Evolutionary conservation across 2,329 filamentous ascomycete genomes (phyloP).

Genomic region (Coniochaeta hoffmannii): DNA sequence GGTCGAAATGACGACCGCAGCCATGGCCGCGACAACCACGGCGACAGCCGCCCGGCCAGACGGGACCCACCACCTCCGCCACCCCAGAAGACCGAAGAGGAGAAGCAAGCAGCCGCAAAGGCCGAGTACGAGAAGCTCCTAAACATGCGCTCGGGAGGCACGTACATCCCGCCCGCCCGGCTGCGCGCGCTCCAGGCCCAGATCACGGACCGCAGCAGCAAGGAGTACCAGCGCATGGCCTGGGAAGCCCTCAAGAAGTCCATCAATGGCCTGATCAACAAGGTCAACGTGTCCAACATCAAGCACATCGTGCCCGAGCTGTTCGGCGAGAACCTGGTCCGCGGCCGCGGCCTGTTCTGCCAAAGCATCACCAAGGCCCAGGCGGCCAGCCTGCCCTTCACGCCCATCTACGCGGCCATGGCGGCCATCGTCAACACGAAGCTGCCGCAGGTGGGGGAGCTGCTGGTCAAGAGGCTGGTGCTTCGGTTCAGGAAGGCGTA

Average conservation of each 20-base stretch:
- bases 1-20: conserved; percentile 35
- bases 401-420: conserved; percentile 93
- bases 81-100: conserved; percentile 57
- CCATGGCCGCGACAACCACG: conserved; percentile 31
- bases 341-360: conserved; percentile 88
- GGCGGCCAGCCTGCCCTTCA: conserved; percentile 90
- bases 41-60: conserved; percentile 34
- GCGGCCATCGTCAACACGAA: conserved; percentile 97
- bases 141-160: conserved; percentile 88
- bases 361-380: conserved; percentile 98
- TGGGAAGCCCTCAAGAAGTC: conserved; percentile 99
- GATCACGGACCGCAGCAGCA: conserved; percentile 92
- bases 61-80: conserved; percentile 29
- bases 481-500: conserved; percentile 94
- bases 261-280: conserved; percentile 98
- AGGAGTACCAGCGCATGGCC: conserved; percentile 97
- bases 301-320: conserved; percentile 95
- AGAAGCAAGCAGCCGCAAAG: conserved; percentile 82
- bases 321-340: conserved; percentile 88
- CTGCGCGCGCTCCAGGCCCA: conserved; percentile 88
- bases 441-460: conserved; percentile 85
- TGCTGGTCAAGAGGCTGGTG: conserved; percentile 77
- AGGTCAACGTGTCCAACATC: conserved; percentile 97
- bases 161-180: conserved; percentile 89
- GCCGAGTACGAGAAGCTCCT: conserved; percentile 90